Conservation (phyloP, 1,139 yeast species). For the Diutina mesorugosa region DNA sequence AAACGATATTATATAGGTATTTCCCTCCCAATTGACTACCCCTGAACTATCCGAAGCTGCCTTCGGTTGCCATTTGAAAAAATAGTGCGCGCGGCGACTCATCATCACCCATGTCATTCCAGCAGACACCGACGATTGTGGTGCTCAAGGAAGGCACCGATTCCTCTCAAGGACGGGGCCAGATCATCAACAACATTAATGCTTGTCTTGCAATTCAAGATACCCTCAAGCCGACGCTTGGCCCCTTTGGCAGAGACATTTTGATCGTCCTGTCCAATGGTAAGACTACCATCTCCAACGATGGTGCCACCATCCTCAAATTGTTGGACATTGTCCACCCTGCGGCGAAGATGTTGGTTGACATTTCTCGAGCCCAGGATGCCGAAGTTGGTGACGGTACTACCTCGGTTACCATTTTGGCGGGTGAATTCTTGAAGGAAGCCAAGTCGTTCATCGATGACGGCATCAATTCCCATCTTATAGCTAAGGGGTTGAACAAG, state of each 20-base stretch:
- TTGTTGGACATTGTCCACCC: conserved; percentile 94
- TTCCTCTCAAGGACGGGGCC: conserved; percentile 92
- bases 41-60: background rate
- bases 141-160: conserved; percentile 97
- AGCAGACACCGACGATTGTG: conserved; percentile 89
- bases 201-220: conserved; percentile 97
- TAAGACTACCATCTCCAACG: conserved; percentile 89
- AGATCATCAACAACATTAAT: conserved; percentile 85
- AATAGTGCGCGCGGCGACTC: background rate
- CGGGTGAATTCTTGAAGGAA: conserved; percentile 90
- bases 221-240: conserved; percentile 85
- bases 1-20: too few relatives aligned
- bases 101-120: conserved; percentile 1
- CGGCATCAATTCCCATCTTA: conserved; percentile 84
- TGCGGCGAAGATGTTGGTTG: conserved; percentile 91
- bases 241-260: conserved; percentile 95
- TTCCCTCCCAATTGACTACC: background rate
- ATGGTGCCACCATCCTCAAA: conserved; percentile 93
- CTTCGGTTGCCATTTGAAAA: background rate
- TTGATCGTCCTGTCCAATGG: conserved; percentile 74
- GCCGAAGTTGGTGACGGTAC: conserved; percentile 99
- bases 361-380: conserved; percentile 91
- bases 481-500: conserved; percentile 75
- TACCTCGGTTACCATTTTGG: conserved; percentile 85
- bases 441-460: conserved; percentile 86